Evolutionary conservation across 331 rosid genomes (phyloP), one percentile per base, ranked within the genome.

Genomic region (Malus hybrid): DNA sequence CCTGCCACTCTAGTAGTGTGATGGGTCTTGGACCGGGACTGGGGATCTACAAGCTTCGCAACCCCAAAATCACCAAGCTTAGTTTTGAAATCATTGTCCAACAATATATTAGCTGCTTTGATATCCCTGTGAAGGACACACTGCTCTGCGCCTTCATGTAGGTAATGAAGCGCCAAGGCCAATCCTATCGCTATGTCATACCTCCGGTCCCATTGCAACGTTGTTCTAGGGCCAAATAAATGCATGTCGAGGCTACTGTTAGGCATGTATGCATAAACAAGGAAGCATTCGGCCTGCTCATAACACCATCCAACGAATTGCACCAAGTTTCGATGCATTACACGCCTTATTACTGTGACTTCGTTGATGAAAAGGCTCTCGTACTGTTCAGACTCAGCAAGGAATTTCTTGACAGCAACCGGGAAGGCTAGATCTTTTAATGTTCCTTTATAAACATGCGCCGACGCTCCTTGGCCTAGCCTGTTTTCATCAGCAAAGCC

Each of bases 271-370:
- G 78, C 87, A 16, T 81, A 85, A 20, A 87, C 83, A 3, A 87
- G 72, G 0, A 85, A 22, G 69, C 82, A 64, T 7, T 88, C 86
- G 0, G 56, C 79, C 63, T 54, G 9, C 68, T 85, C 83, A 4
- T 85, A 86, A 54, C 86, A 83, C 89, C 91, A 87, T 9, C 87
- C 87, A 5, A 85, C 73, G 57, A 85, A 83, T 5, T 83, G 87
- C 2, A 85, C 71, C 71, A 83, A 20, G 64, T 85, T 77, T 9
- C 74, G 36, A 65, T 82, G 88, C 15, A 88, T 83, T 7, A 88
- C 29, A 3, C 86, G 82, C 79, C 89, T 85, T 69, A 88, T 85
- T 4, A 88, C 80, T 59, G 73, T 79, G 9, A 85, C 85, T 42
- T 85, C 88, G 15, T 85, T 88, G 77, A 13, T 81, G 76, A 85